Conservation (phyloP, 208 protist genomes). For the Leishmania arabica region DNA sequence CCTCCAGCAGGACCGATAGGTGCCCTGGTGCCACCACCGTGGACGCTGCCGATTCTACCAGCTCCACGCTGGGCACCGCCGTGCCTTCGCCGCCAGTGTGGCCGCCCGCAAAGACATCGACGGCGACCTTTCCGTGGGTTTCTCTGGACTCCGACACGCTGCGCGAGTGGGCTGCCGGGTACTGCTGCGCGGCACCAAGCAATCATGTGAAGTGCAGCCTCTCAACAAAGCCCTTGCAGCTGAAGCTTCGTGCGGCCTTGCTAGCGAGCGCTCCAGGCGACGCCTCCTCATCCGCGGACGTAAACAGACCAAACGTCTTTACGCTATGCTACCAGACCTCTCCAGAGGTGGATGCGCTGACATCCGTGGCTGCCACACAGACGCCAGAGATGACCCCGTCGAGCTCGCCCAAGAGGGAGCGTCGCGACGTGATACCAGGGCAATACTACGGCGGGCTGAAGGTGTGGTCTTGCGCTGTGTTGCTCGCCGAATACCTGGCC, state of each 20-base stretch:
- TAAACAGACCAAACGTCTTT: background rate
- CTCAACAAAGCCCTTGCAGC: constrained; percentile 18
- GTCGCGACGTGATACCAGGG: constrained; percentile 83
- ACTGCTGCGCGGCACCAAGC: background rate
- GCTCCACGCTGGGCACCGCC: background rate
- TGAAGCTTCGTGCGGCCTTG: constrained; percentile 1
- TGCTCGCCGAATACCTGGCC: constrained; percentile 60
- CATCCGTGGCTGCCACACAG: constrained; percentile 12
- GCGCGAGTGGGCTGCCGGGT: constrained; percentile 16
- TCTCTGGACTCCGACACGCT: constrained; percentile 4
- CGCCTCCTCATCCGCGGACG: background rate
- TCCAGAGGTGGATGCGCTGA: constrained; percentile 42
- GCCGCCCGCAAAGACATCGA: constrained; percentile 19
- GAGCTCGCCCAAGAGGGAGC: constrained; percentile 17
- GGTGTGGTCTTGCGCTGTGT: constrained; percentile 87
- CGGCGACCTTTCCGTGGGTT: constrained; percentile 31
- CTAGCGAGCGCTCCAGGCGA: background rate
- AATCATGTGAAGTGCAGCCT: background rate
- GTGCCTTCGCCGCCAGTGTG: constrained; percentile 4
- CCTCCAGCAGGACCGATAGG: background rate
- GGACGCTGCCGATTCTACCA: background rate
- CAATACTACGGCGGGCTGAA: constrained; percentile 90
- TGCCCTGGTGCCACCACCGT: background rate
- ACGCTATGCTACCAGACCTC: constrained; percentile 54
- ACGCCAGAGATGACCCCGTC: background rate